Evolutionary conservation across 768 basidiomycete species (phyloP), one percentile per base, ranked within the genome.

Genomic region (Russula dissimulans): DNA sequence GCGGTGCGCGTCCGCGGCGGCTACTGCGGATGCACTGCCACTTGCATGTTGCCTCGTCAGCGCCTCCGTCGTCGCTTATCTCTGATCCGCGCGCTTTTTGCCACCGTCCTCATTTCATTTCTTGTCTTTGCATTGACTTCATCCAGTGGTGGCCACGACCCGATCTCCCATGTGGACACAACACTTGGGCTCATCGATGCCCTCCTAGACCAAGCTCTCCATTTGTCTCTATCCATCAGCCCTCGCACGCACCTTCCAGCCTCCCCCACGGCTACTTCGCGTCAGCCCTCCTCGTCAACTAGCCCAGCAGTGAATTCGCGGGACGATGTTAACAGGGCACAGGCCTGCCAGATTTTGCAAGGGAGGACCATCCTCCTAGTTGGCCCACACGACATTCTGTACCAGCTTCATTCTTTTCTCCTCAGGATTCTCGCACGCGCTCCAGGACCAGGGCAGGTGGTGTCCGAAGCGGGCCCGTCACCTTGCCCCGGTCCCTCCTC

Each of bases 391-490:
- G 51, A 62, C 8, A 51, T 57, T 7, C 18, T 59, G 17, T 62
- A 62, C 39, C 56, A 62, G 22, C 46, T 62, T 4, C 60, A 61
- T 38, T 52, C 43, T 12, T 59, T 51, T 29, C 52, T 62, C 38
- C 56, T 62, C 39, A 18, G 11, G 12, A 14, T 11, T 22, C 46
- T 62, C 38, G 43, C 26, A 9, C 18, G 12, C n/a, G 49, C 54
- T 4, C 11, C 36, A 29, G n/a, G 18, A 11, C 42, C 39, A 22
- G 15, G 15, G 9, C 8, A 3, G 38, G 26, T 15, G 4, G 12
- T 15, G 22, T 22, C 17, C 39, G 39, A 12, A 9, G 26, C 8
- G 1, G 7, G 22, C 51, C 31, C 2, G 12, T 38, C 7, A 46
- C 22, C 60, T 22, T 64, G 62, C 39, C n/a, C 62, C 17, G 55